A percentile compares a stretch with the other conserved stretches of the same genome.
Evolutionary conservation across 2,329 filamentous ascomycete species (phyloP).

Genomic region (Emergomyces orientalis): DNA sequence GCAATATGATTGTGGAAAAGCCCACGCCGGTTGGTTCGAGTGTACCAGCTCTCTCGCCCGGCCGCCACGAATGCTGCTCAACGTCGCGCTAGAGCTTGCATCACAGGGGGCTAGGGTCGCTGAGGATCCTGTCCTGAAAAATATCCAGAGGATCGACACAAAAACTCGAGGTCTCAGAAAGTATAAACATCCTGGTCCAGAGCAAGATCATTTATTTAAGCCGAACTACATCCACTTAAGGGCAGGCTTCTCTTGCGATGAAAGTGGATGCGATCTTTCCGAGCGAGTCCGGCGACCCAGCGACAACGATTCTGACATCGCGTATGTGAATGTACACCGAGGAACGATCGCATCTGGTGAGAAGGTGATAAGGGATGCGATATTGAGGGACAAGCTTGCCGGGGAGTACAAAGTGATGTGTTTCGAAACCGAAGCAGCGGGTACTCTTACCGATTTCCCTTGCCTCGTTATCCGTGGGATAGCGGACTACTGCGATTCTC

Average conservation of each 20-base stretch:
- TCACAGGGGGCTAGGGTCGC: not conserved
- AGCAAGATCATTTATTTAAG: not conserved
- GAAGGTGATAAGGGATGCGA: not conserved
- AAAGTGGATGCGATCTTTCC: not conserved
- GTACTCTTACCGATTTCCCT: slow-evolving; percentile 9
- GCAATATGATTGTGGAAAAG: not conserved
- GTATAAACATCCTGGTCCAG: not conserved
- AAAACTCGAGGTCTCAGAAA: not conserved
- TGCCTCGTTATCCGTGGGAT: slow-evolving; percentile 20
- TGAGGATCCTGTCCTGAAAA: not conserved
- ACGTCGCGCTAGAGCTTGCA: too few relatives aligned
- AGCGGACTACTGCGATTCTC: slow-evolving; percentile 19
- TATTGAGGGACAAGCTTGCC: not conserved
- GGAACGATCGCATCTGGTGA: not conserved
- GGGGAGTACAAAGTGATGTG: not conserved
- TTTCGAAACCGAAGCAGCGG: not conserved
- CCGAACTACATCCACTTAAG: not conserved
- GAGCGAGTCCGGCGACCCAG: not conserved
- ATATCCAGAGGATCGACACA: not conserved
- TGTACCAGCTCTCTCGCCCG: not conserved
- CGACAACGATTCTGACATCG: not conserved
- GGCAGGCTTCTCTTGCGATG: not conserved
- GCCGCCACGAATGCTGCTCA: not conserved
- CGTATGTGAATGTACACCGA: not conserved
- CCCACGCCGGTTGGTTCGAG: not conserved